Percentiles rank a stretch among this genome's conserved stretches.
Evolutionary conservation across 495 filamentous ascomycete species (phyloP).

Genomic region (Trichoderma orchidacearum): DNA sequence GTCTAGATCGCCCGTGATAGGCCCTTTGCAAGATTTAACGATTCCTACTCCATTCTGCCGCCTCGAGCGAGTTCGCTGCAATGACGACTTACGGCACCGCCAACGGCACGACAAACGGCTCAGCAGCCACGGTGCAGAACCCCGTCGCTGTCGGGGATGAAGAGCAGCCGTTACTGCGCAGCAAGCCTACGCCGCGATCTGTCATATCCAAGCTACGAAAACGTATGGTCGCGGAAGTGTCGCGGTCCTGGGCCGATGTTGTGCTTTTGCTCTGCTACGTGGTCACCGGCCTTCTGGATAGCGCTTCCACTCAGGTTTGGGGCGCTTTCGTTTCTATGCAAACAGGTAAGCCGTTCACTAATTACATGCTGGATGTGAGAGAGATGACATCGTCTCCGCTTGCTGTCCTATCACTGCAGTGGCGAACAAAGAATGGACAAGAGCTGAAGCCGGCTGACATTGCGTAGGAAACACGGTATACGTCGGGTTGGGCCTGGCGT

Average conservation of each 20-base stretch:
- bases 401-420: too few relatives aligned
- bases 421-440: background rate
- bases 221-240: constrained; percentile 35
- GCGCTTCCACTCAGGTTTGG: constrained; percentile 58
- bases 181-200: constrained; percentile 1
- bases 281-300: constrained; percentile 62
- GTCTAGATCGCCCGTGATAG: too few relatives aligned
- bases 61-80: background rate
- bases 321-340: constrained; percentile 71
- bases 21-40: too few relatives aligned
- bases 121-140: background rate
- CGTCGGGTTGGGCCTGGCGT: constrained; percentile 49
- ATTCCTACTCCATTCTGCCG: too few relatives aligned
- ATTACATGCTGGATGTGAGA: background rate
- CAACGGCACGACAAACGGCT: background rate
- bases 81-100: background rate
- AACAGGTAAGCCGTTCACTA: constrained; percentile 32
- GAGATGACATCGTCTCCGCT: background rate
- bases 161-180: constrained; percentile 25
- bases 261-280: constrained; percentile 54
- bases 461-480: constrained; percentile 54
- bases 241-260: constrained; percentile 42
- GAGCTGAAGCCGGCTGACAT: background rate
- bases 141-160: constrained; percentile 12
- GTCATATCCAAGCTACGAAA: constrained; percentile 14